Conservation (phyloP, 2,329 filamentous ascomycete genomes). For the Cercospora sojina region DNA sequence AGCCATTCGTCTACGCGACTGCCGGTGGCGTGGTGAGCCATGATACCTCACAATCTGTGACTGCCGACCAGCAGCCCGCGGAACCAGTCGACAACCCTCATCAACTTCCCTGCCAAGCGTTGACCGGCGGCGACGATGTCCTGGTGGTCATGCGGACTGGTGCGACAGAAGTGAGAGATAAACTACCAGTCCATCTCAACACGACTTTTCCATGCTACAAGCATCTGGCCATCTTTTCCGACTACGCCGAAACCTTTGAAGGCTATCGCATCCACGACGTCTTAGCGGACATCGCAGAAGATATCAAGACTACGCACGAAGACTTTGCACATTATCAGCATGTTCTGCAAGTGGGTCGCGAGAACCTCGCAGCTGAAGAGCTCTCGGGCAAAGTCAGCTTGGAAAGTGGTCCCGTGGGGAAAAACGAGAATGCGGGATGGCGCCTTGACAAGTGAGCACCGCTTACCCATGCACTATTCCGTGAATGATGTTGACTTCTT, state of each 20-base stretch:
- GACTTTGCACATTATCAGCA: conserved; percentile 42
- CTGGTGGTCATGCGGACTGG: conserved; percentile 60
- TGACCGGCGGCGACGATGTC: conserved; percentile 48
- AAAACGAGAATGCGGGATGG: conserved; percentile 37
- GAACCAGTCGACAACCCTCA: neutral
- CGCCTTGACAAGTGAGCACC: conserved; percentile 40
- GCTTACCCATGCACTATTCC: neutral
- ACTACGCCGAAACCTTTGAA: conserved; percentile 54
- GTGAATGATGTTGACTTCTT: neutral
- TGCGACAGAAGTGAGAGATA: conserved; percentile 56
- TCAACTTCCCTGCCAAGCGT: conserved; percentile 23
- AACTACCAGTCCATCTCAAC: conserved; percentile 55
- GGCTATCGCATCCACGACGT: conserved; percentile 43
- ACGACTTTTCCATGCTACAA: conserved; percentile 58
- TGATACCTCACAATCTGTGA: neutral
- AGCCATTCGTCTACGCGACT: neutral
- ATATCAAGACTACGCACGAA: conserved; percentile 34
- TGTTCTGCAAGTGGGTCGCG: conserved; percentile 36
- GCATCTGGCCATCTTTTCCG: conserved; percentile 59
- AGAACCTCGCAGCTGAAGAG: conserved; percentile 35
- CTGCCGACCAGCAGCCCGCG: neutral
- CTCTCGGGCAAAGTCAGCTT: conserved; percentile 28
- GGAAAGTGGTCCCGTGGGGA: conserved; percentile 29
- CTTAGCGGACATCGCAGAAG: conserved; percentile 34
- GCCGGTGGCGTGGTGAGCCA: neutral